Evolutionary conservation across 2,329 filamentous ascomycete species (phyloP), one percentile per base, ranked within the genome.

Genomic region (Sporothrix schenckii): DNA sequence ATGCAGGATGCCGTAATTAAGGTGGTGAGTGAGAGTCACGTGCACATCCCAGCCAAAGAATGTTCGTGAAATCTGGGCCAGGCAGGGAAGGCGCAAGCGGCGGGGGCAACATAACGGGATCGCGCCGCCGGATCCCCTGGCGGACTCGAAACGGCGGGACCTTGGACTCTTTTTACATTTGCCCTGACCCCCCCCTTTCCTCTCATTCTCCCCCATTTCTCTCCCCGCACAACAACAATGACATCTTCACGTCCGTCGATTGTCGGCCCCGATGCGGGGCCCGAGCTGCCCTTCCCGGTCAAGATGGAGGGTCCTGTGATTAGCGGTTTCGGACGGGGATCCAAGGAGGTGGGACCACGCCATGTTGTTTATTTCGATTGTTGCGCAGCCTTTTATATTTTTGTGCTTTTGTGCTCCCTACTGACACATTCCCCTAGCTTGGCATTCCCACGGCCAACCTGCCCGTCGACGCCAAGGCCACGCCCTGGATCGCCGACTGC

Each of bases 361-460:
- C 39, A 6, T 69, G 14, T 30, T 30, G 27, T 30, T 63, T 66
- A 24, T 27, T 4, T 44, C 41, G 41, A 44, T 44, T 14, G 41
- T 44, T 16, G 11, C 41, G 11, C 11, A 14, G 1, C 41, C 10
- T 5, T 2, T 13, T 49, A 1, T 16, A 5, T 27, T 49, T 49
- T 14, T 49, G 16, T 14, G 3, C 27, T 49, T 49, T 14, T 49
- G 16, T 14, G 3, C 27, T 60, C 3, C 30, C 19, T 34, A 7
- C 63, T 24, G 1, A 53, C 41, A 19, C 44, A 49, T 19, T 19
- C 44, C 1, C 9, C 47, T 72, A 96, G 89, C 92, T 98, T 78
- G 94, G 94, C 75, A 97, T 98, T 79, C 95, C 95, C 2, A 98
- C 95, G 1, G 95, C 95, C 78, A 99, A 98, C 83, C 88, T 98